Evolutionary conservation across 1,284 basidiomycete species (phyloP), one percentile per base, ranked within the genome.

Genomic region (Ustilago trichophora): DNA sequence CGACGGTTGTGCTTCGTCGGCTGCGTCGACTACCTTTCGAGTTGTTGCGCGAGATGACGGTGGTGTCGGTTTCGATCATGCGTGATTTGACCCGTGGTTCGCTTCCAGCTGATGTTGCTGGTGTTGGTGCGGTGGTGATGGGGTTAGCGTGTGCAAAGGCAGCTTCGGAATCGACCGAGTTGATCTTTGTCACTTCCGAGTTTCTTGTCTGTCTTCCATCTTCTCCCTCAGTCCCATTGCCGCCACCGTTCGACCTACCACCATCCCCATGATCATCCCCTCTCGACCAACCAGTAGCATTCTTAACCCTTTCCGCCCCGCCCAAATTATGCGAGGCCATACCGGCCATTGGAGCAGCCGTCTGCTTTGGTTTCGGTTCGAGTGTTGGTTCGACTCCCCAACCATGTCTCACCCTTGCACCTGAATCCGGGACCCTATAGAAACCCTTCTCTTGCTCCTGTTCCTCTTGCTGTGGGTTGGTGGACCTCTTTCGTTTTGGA

Each of bases 21-120:
- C 64, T 67, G 5, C 25, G 27, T 26, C 40, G 56, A 42, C 64
- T 67, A 29, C 53, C 36, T 19, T 62, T 62, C 5, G 57, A 62
- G 26, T 60, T 57, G 53, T 57, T 67, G n/a, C 64, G 36, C 11
- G 55, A 54, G 7, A 52, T 29, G n/a, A 62, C 12, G 12, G 44
- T 43, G 5, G 37, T 18, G 44, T 54, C 47, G 7, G 31, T 36
- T 25, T 67, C 56, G 36, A 67, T 67, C 56, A 67, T 59, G 19
- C 56, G 43, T 6, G 52, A 52, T 15, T 47, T 45, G 22, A 26
- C 27, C 10, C 36, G 33, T 16, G 2, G 11, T 33, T 13, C 32
- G 21, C 15, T 25, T 27, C 19, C 50, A 32, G 57, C 33, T 43
- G 36, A 26, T 33, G 13, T 10, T 18, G n/a, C 24, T 35, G 18